phyloP scores from a whole-genome alignment of 2,329 filamentous ascomycete genomes.

The Fusarium lateritium region DNA sequence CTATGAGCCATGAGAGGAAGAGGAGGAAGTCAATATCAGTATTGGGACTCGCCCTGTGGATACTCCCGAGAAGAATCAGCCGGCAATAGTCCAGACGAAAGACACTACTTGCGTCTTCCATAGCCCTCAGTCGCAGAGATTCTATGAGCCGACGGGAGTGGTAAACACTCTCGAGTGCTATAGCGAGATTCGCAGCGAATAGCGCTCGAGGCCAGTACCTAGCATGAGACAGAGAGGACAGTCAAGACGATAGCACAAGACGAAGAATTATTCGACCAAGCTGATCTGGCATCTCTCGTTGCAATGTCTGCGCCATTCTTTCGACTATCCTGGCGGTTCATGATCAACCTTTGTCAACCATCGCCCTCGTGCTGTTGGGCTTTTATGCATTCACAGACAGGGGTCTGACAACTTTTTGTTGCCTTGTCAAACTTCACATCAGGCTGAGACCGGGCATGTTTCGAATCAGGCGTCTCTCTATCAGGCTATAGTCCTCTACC shows the following conservation, averaged over 20 bases:
- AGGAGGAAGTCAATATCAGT: slow-evolving; percentile 48
- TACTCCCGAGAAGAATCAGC: slow-evolving; percentile 50
- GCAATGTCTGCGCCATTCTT: slow-evolving; percentile 59
- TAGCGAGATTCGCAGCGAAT: slow-evolving; percentile 71
- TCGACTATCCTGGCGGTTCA: slow-evolving; percentile 40
- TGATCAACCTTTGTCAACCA: slow-evolving; percentile 45
- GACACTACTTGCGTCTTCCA: slow-evolving; percentile 56
- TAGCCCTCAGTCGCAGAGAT: slow-evolving; percentile 65
- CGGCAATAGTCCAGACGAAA: slow-evolving; percentile 53
- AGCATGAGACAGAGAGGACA: slow-evolving; percentile 65
- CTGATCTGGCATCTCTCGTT: slow-evolving; percentile 59
- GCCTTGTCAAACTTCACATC: slow-evolving; percentile 19
- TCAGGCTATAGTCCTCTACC: slow-evolving; percentile 14
- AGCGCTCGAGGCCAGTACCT: slow-evolving; percentile 76
- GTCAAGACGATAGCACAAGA: slow-evolving; percentile 81
- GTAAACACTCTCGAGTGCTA: slow-evolving; percentile 61
- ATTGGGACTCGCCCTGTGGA: slow-evolving; percentile 50
- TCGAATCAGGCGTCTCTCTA: slow-evolving; percentile 13
- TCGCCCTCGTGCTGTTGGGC: slow-evolving; percentile 21
- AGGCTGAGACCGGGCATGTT: slow-evolving; percentile 16
- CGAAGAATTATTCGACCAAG: slow-evolving; percentile 63
- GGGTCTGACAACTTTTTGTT: slow-evolving; percentile 26
- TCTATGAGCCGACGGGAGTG: slow-evolving; percentile 59
- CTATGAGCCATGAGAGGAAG: slow-evolving; percentile 43
- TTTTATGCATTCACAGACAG: slow-evolving; percentile 27